Evolutionary conservation across 1,284 basidiomycete genomes (phyloP), one percentile per base, ranked within the genome.

Genomic region (Cystobasidium slooffiae): DNA sequence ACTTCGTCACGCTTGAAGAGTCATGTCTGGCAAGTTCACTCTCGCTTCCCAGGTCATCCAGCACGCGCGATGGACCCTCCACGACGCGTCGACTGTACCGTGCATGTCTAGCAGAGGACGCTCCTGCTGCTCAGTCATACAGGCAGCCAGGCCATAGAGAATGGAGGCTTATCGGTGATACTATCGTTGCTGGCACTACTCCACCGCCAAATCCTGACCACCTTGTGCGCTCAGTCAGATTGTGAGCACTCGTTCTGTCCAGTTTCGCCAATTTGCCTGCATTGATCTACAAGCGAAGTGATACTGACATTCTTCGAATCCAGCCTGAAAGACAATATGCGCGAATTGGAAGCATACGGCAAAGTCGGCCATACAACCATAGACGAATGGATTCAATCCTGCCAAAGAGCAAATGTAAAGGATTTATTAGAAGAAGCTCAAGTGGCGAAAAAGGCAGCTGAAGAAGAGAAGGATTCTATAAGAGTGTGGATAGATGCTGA

Each of bases 401-500:
- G 62, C 22, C 18, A 56, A 18, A 59, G 12, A 24, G 61, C 49
- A 9, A 49, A 46, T 41, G 59, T 22, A 22, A 14, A 24, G 55
- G 51, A 64, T 10, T 41, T 66, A 22, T 20, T 65, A 39, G 24
- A 62, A 16, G 66, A 75, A 24, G 66, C 58, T 1, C n/a, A 47
- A n/a, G 49, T 44, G 20, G 56, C 66, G n/a, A 47, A 62, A n/a
- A 51, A 12, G 12, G 20, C 31, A 16, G 22, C n/a, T 18, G 31
- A 41, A 22, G 43, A 52, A 24, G 65, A 51, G 37, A 58, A 66
- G 9, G 70, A 73, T n/a, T 73, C 70, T 14, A 14, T 12, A 16
- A 43, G 20, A 16, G 63, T 73, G n/a, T 73, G 70, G 70, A 59
- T 73, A 65, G 70, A 73, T 59, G 52, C 49, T 16, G 63, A 66